These are phyloP conservation scores for Chlorella sp. DNA, from an alignment of 139 green algal genomes.

Conservation along the genomic window DNA sequence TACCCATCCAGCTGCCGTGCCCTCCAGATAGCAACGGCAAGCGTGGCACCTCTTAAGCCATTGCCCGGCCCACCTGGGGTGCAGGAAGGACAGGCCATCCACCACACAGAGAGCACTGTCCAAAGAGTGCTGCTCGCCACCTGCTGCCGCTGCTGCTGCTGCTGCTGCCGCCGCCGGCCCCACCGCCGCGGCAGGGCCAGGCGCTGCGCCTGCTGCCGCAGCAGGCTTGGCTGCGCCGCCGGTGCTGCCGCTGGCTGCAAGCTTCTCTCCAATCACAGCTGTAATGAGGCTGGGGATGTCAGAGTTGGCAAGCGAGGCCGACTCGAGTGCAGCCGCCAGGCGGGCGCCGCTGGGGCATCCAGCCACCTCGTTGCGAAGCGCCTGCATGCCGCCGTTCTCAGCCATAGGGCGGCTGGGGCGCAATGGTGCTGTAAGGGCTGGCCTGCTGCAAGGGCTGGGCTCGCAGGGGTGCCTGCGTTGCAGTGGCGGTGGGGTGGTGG, in stretches of 20 bases:
- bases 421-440: too few species aligned
- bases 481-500: too few species aligned
- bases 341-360: not conserved
- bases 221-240: not conserved
- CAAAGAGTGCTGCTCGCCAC: not conserved
- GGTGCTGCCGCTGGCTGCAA: too few species aligned
- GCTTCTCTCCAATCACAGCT: not conserved
- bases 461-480: too few species aligned
- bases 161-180: not conserved
- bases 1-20: too few species aligned
- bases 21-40: too few species aligned
- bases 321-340: conserved; percentile 6
- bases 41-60: not conserved
- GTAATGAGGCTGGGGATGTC: conserved; percentile 9
- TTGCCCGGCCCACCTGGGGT: not conserved
- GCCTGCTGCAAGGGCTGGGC: too few species aligned
- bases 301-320: not conserved
- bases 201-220: not conserved
- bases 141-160: not conserved
- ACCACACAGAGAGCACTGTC: conserved; percentile 16
- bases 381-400: conserved; percentile 8
- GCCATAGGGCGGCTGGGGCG: too few species aligned
- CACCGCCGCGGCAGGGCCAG: not conserved
- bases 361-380: not conserved
- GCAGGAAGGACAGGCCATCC: conserved; percentile 21